Evolutionary conservation across 352 stramenopile genomes (phyloP).

Genomic region (Phytophthora kernoviae): DNA sequence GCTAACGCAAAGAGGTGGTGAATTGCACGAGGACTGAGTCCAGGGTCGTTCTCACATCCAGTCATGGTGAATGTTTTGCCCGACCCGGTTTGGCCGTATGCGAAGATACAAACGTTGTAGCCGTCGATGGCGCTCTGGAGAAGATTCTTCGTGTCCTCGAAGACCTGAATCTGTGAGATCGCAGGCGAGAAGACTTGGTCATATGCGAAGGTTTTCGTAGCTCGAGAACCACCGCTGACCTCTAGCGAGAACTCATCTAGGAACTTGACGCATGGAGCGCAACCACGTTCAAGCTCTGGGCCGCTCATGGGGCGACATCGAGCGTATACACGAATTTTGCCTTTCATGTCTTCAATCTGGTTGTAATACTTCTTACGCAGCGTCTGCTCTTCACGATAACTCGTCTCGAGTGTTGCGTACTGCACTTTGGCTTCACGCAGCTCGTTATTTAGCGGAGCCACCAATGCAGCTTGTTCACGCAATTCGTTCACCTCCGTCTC

Average conservation of each 20-base stretch:
- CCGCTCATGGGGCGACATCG: slow-evolving; percentile 91
- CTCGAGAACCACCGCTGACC: slow-evolving; percentile 69
- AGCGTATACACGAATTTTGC: slow-evolving; percentile 94
- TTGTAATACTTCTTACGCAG: slow-evolving; percentile 97
- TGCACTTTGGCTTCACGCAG: slow-evolving; percentile 39
- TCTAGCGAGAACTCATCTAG: slow-evolving; percentile 88
- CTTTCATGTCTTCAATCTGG: slow-evolving; percentile 96
- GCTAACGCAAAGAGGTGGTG: slow-evolving; percentile 84
- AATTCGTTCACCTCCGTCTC: slow-evolving; percentile 62
- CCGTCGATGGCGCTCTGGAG: slow-evolving; percentile 91
- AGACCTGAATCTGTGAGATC: slow-evolving; percentile 84
- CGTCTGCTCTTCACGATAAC: slow-evolving; percentile 88
- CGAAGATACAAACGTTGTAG: slow-evolving; percentile 94
- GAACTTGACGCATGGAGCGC: slow-evolving; percentile 66
- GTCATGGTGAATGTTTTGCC: slow-evolving; percentile 96
- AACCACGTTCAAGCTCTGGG: slow-evolving; percentile 86
- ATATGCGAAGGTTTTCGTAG: slow-evolving; percentile 89
- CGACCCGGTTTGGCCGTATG: slow-evolving; percentile 93
- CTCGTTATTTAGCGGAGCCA: slow-evolving; percentile 50
- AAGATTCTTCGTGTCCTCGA: slow-evolving; percentile 93
- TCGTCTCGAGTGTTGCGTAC: slow-evolving; percentile 62
- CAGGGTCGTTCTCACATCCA: slow-evolving; percentile 64
- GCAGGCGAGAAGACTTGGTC: slow-evolving; percentile 89
- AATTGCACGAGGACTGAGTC: slow-evolving; percentile 89
- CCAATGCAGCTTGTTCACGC: slow-evolving; percentile 57